phyloP scores from a whole-genome alignment of 2,329 filamentous ascomycete species.

The Fusarium albosuccineum region DNA sequence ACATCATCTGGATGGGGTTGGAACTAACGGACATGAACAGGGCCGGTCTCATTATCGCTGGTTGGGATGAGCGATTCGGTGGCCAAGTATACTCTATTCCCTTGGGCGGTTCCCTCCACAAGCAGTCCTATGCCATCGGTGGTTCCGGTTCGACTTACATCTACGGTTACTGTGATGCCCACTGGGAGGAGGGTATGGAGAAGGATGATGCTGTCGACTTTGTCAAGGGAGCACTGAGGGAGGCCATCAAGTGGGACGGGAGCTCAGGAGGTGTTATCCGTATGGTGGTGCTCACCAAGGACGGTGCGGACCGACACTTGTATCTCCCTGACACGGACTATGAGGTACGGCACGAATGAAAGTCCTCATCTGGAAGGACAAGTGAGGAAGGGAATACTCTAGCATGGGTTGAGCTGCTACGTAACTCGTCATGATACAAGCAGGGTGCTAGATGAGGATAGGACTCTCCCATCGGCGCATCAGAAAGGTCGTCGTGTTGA shows the following conservation, averaged over 20 bases:
- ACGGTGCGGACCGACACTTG: constrained; percentile 91
- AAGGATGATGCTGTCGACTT: constrained; percentile 92
- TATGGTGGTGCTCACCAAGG: constrained; percentile 93
- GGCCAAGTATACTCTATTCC: constrained; percentile 99
- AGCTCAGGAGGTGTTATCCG: constrained; percentile 98
- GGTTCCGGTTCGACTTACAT: constrained; percentile 99
- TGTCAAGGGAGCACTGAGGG: constrained; percentile 89
- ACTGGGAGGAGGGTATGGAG: constrained; percentile 96
- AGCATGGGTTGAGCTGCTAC: constrained; percentile 29
- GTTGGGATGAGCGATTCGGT: constrained; percentile 94
- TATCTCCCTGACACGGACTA: constrained; percentile 96
- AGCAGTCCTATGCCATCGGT: constrained; percentile 94
- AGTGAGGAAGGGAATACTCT: constrained; percentile 24
- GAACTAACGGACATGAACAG: constrained; percentile 59
- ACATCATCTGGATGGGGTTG: background rate
- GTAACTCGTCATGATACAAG: constrained; percentile 35
- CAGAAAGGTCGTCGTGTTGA: constrained; percentile 17
- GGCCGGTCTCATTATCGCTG: constrained; percentile 98
- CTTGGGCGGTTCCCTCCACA: constrained; percentile 95
- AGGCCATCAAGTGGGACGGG: constrained; percentile 99
- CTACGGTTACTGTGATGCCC: constrained; percentile 96
- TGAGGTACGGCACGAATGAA: constrained; percentile 74
- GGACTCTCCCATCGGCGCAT: constrained; percentile 10
- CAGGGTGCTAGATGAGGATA: constrained; percentile 17
- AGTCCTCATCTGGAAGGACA: constrained; percentile 35